These are phyloP conservation scores for Oxytropis ochrocephala DNA, from an alignment of 306 rosid species.

Conservation along the genomic window DNA sequence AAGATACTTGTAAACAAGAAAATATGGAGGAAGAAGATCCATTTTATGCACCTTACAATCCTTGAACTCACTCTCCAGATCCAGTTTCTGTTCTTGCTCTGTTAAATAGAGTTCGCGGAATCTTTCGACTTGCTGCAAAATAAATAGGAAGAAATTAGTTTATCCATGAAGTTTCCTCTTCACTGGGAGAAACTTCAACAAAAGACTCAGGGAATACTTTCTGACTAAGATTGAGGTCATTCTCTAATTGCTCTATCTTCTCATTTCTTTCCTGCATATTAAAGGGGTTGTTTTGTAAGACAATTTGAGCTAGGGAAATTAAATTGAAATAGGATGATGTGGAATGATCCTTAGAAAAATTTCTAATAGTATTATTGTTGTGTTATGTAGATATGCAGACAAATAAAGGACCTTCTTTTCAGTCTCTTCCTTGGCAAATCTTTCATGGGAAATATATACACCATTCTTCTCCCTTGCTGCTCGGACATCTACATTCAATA, in stretches of 20 bases:
- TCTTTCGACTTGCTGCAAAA: constrained; percentile 64
- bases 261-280: constrained; percentile 59
- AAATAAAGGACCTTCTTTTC: constrained; percentile 70
- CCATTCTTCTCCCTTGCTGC: constrained; percentile 99
- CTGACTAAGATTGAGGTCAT: constrained; percentile 53
- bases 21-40: background rate
- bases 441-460: constrained; percentile 79
- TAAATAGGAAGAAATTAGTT: constrained; percentile 9
- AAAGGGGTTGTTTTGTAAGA: constrained; percentile 2
- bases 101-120: constrained; percentile 64
- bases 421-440: constrained; percentile 82
- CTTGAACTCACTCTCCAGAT: constrained; percentile 62
- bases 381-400: background rate
- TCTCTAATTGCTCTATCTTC: constrained; percentile 81
- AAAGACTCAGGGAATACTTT: constrained; percentile 41
- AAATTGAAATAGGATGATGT: background rate
- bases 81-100: constrained; percentile 76
- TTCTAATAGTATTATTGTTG: background rate
- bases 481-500: constrained; percentile 57
- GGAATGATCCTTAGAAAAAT: background rate
- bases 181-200: background rate
- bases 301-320: constrained; percentile 12
- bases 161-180: background rate
- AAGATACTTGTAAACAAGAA: background rate
- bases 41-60: constrained; percentile 56